Evolutionary conservation across 208 protist genomes (phyloP).

Genomic region (Acanthamoeba royreba): DNA sequence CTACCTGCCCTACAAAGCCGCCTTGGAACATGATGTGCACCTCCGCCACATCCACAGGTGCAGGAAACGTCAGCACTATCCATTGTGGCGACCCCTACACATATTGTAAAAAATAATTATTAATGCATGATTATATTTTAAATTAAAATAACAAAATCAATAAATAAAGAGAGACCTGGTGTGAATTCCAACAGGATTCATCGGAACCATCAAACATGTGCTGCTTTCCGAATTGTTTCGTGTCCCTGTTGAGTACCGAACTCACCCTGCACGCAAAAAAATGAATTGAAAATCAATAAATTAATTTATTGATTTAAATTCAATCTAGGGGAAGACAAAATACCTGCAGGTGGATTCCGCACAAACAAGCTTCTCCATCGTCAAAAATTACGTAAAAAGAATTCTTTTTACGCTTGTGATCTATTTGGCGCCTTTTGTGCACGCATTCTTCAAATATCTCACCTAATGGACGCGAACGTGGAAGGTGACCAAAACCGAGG

Average conservation of each 20-base stretch:
- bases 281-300: not conserved
- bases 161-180: too few relatives aligned
- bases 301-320: not conserved
- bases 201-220: not conserved
- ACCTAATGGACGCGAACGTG: too few relatives aligned
- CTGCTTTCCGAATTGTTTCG: constrained; percentile 48
- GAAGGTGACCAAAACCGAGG: too few relatives aligned
- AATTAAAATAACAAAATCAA: too few relatives aligned
- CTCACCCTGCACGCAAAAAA: not conserved
- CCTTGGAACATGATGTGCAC: constrained; percentile 55
- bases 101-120: too few relatives aligned
- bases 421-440: not conserved
- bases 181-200: not conserved
- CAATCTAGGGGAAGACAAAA: too few relatives aligned
- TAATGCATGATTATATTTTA: too few relatives aligned
- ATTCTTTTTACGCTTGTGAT: not conserved
- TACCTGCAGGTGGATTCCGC: too few relatives aligned
- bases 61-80: constrained; percentile 24
- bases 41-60: not conserved
- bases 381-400: not conserved
- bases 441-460: too few relatives aligned
- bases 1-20: constrained; percentile 54
- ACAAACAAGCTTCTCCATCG: not conserved
- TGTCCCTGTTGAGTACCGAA: constrained; percentile 51
- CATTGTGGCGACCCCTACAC: not conserved